Percentiles rank a stretch among this genome's conserved stretches.
phyloP scores from a whole-genome alignment of 139 green algal genomes.

The Yamagishiella unicocca region DNA sequence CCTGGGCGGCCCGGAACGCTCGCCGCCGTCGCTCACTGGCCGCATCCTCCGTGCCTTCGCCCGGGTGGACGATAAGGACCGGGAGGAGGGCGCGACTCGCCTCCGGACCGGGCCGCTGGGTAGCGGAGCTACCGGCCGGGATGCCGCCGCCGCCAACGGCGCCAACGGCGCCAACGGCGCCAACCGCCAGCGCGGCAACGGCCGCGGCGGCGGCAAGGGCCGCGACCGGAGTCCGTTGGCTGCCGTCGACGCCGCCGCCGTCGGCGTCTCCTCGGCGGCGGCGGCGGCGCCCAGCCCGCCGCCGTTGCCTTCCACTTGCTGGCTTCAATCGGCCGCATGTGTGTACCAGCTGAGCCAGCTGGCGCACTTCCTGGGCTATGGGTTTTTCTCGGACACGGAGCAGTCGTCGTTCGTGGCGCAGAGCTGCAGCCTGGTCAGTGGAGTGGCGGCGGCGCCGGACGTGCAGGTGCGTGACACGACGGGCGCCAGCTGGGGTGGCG shows the following conservation, averaged over 20 bases:
- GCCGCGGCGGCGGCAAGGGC: no score
- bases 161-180: not conserved
- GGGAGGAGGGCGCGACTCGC: no score
- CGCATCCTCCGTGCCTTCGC: constrained; percentile 17
- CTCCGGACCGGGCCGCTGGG: not conserved
- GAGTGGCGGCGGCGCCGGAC: constrained; percentile 9
- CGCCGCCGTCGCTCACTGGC: not conserved
- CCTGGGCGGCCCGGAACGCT: not conserved
- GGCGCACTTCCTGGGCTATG: constrained; percentile 34
- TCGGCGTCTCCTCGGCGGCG: not conserved
- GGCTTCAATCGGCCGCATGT: constrained; percentile 7
- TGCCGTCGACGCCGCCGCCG: no score
- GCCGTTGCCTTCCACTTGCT: not conserved
- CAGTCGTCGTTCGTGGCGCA: constrained; percentile 30
- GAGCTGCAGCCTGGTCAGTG: constrained; percentile 18
- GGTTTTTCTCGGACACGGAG: constrained; percentile 20
- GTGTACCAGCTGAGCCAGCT: constrained; percentile 29
- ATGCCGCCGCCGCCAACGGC: not conserved
- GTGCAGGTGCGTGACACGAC: not conserved
- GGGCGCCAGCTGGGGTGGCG: not conserved
- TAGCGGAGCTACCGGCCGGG: no score
- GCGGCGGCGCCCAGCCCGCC: not conserved
- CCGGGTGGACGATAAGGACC: not conserved
- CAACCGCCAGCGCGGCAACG: not conserved
- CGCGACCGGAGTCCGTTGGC: no score